A percentile compares a stretch with the other conserved stretches of the same genome.
Evolutionary conservation across 2,329 filamentous ascomycete species (phyloP).

Genomic region (Triangularia verruculosa): DNA sequence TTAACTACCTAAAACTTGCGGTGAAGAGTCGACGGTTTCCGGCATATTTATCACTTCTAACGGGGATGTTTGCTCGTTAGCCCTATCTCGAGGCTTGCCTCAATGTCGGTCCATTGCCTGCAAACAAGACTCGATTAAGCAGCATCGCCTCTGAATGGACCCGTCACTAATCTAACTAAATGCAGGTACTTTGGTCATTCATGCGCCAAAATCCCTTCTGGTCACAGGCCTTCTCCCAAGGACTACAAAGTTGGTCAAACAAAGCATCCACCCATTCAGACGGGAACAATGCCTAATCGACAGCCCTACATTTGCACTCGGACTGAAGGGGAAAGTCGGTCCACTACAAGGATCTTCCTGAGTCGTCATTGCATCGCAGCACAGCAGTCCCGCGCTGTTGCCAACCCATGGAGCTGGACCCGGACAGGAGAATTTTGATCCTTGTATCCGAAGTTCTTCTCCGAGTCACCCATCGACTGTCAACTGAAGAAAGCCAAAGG

Average conservation of each 20-base stretch:
- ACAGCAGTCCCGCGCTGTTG: neutral
- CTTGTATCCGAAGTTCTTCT: neutral
- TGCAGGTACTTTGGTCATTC: neutral
- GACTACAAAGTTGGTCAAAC: neutral
- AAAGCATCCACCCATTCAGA: neutral
- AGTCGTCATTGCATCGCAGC: neutral
- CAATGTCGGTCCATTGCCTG: neutral
- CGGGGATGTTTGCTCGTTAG: neutral
- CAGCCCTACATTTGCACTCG: neutral
- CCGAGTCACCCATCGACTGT: neutral
- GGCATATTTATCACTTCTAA: neutral
- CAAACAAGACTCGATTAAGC: neutral
- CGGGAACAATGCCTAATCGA: neutral
- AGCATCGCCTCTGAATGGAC: neutral
- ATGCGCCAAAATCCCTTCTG: neutral
- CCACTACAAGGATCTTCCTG: neutral
- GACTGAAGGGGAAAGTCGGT: no score
- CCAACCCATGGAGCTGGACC: neutral
- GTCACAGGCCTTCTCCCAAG: neutral
- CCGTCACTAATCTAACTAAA: neutral
- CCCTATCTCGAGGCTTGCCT: neutral
- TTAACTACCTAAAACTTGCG: neutral
- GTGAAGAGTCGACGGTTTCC: neutral
- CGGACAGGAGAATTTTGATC: neutral
- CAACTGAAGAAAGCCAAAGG: neutral